These are phyloP conservation scores for Epichloe amarillans DNA, from an alignment of 2,329 filamentous ascomycete genomes.

Conservation along the genomic window DNA sequence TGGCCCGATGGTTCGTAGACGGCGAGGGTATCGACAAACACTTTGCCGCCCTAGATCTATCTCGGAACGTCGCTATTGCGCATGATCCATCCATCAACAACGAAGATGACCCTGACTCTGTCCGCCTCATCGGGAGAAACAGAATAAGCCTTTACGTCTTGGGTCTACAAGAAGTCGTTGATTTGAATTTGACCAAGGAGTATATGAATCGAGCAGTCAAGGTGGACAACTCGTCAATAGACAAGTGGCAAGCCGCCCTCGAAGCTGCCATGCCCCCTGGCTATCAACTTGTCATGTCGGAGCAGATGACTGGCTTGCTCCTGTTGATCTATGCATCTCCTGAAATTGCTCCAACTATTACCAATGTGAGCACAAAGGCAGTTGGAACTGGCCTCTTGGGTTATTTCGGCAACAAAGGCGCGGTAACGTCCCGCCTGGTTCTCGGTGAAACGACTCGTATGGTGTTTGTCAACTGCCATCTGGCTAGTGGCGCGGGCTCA, in stretches of 20 bases:
- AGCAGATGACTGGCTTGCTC: conserved; percentile 77
- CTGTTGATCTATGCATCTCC: conserved; percentile 78
- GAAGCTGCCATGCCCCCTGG: conserved; percentile 60
- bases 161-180: conserved; percentile 84
- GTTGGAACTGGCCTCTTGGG: conserved; percentile 85
- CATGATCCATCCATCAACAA: conserved; percentile 20
- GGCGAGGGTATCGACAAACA: conserved; percentile 56
- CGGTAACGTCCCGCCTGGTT: conserved; percentile 66
- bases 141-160: conserved; percentile 84
- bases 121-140: conserved; percentile 43
- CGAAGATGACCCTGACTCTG: conserved; percentile 17
- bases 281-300: conserved; percentile 63
- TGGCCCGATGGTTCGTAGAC: conserved; percentile 77
- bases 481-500: conserved; percentile 75
- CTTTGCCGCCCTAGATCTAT: conserved; percentile 41
- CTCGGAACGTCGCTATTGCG: conserved; percentile 25
- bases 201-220: conserved; percentile 56
- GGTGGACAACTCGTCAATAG: conserved; percentile 55
- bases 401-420: conserved; percentile 94
- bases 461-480: conserved; percentile 82
- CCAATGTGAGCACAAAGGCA: conserved; percentile 66
- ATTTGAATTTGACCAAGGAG: conserved; percentile 67
- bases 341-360: conserved; percentile 58
- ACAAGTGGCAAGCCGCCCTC: conserved; percentile 70
- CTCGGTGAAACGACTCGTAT: conserved; percentile 81